phyloP scores from a whole-genome alignment of 306 rosid genomes.

The Malus asiatica region DNA sequence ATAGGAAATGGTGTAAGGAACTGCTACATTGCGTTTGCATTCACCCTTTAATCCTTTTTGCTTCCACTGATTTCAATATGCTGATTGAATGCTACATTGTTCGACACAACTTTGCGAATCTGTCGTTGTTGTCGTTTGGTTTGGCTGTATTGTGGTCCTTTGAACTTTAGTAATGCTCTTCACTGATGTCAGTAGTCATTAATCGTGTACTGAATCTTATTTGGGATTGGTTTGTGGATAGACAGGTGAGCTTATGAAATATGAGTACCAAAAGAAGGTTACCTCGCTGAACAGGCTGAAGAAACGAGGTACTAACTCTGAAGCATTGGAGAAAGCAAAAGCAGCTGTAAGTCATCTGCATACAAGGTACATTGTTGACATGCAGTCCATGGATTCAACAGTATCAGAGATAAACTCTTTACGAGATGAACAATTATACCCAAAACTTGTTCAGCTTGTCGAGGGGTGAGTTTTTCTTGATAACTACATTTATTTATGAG shows the following conservation, averaged over 20 bases:
- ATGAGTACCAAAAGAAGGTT: conserved; percentile 82
- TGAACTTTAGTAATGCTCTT: neutral
- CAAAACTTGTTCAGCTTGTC: conserved; percentile 80
- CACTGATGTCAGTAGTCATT: neutral
- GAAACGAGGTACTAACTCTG: conserved; percentile 57
- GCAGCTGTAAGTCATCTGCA: conserved; percentile 91
- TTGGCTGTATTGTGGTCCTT: neutral
- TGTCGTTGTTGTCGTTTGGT: neutral
- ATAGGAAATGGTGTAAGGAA: neutral
- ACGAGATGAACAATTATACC: conserved; percentile 79
- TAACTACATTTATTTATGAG: neutral
- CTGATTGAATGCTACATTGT: neutral
- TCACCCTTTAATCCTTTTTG: neutral
- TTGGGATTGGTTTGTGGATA: conserved; percentile 33
- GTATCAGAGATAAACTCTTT: conserved; percentile 82
- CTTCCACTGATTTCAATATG: neutral
- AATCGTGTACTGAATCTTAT: neutral
- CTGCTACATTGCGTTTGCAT: neutral
- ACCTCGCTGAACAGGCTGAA: conserved; percentile 62
- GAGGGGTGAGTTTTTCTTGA: conserved; percentile 54
- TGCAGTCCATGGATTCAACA: conserved; percentile 99
- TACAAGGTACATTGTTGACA: conserved; percentile 94
- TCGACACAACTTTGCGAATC: neutral
- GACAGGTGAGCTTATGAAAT: conserved; percentile 94
- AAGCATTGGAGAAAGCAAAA: conserved; percentile 81